These are phyloP conservation scores for Podosphaera xanthii DNA, from an alignment of 2,329 filamentous ascomycete species.

Conservation along the genomic window DNA sequence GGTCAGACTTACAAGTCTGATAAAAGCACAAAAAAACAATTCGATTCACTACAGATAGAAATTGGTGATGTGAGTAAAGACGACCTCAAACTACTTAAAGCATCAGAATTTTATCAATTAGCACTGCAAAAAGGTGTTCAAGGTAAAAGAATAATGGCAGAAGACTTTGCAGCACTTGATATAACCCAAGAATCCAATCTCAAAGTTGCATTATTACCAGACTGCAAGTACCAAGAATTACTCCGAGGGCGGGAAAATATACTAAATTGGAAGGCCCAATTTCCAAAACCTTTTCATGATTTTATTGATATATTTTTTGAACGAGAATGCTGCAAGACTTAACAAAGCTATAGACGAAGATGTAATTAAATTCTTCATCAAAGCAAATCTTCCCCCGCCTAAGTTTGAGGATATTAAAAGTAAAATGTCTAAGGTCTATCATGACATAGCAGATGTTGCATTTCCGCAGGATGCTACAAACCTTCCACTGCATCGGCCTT, in stretches of 20 bases:
- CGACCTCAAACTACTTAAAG: background rate
- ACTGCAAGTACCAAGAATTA: background rate
- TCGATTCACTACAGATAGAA: no score
- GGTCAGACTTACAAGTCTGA: no score
- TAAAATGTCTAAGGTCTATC: background rate
- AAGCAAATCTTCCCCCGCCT: background rate
- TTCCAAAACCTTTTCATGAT: background rate
- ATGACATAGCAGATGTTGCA: background rate
- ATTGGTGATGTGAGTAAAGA: background rate
- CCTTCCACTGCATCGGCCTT: background rate
- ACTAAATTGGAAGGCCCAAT: background rate
- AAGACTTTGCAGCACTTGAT: background rate
- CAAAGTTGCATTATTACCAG: background rate
- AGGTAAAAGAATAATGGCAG: background rate
- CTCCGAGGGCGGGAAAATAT: background rate
- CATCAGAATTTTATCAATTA: background rate
- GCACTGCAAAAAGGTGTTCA: background rate
- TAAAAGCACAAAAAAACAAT: no score
- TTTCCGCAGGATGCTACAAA: background rate
- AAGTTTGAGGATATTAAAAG: background rate
- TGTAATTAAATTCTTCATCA: background rate
- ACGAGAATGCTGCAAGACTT: background rate
- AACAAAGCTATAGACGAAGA: background rate
- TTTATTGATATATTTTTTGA: background rate
- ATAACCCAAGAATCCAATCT: background rate